phyloP scores from a whole-genome alignment of 768 basidiomycete genomes.

The Suillus weaverae region DNA sequence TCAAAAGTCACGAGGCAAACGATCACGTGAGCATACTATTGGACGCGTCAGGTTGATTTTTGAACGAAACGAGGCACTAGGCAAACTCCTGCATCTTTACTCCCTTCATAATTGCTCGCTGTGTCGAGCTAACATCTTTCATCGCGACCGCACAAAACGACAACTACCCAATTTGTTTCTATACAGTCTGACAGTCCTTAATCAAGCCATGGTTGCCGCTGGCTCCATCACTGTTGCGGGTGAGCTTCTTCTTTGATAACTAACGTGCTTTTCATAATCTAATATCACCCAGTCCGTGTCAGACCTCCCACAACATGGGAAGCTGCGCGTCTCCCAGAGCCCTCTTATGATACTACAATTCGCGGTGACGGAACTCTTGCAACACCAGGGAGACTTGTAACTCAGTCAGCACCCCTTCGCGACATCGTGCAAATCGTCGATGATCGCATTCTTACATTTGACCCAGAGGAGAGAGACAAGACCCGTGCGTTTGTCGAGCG shows the following conservation, averaged over 20 bases:
- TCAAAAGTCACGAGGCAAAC: not conserved
- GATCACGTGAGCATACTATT: not conserved
- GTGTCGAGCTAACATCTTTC: not conserved
- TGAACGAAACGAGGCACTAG: not conserved
- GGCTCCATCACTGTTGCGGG: slow-evolving; percentile 89
- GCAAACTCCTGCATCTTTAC: not conserved
- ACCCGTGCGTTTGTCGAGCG: slow-evolving; percentile 79
- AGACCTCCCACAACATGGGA: slow-evolving; percentile 87
- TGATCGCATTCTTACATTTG: slow-evolving; percentile 93
- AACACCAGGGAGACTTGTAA: slow-evolving; percentile 53
- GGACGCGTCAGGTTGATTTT: slow-evolving; percentile 6
- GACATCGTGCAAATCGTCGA: slow-evolving; percentile 89
- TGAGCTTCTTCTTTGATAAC: slow-evolving; percentile 33
- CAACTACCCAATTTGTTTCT: no score
- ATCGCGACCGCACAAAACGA: not conserved
- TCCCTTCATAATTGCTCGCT: not conserved
- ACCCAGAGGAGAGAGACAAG: slow-evolving; percentile 88
- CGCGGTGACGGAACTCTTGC: slow-evolving; percentile 87
- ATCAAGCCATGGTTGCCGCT: slow-evolving; percentile 66
- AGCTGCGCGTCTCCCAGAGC: slow-evolving; percentile 79
- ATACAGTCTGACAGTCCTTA: not conserved
- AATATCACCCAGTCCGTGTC: slow-evolving; percentile 68
- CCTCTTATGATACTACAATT: slow-evolving; percentile 65
- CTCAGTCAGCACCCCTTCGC: slow-evolving; percentile 59
- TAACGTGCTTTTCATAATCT: slow-evolving; percentile 13